Evolutionary conservation across 2,329 filamentous ascomycete species (phyloP).

Genomic region (Neophaeococcomyces aloes): DNA sequence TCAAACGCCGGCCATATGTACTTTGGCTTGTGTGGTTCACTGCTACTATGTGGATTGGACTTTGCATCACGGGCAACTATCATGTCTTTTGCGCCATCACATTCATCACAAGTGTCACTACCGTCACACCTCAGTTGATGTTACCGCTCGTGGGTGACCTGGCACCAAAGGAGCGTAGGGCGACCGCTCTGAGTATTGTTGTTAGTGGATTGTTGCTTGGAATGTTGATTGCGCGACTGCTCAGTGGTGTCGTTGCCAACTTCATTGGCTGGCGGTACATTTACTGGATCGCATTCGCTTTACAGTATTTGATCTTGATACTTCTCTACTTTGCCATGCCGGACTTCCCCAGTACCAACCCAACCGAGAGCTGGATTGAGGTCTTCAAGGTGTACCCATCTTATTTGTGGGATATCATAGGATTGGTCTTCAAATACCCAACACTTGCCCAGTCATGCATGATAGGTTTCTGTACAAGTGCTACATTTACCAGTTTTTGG

Average conservation of each 20-base stretch:
- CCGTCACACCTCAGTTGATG: constrained; percentile 70
- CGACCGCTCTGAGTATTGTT: constrained; percentile 61
- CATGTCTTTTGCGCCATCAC: constrained; percentile 57
- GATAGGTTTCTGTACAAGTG: constrained; percentile 51
- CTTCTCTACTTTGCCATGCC: constrained; percentile 63
- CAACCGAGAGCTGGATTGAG: constrained; percentile 31
- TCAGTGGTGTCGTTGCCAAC: constrained; percentile 64
- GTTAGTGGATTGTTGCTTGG: constrained; percentile 66
- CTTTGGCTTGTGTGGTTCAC: constrained; percentile 58
- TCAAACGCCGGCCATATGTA: constrained; percentile 57
- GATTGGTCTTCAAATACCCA: constrained; percentile 55
- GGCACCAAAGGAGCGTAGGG: constrained; percentile 57
- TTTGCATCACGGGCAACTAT: constrained; percentile 59
- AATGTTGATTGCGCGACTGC: constrained; percentile 61
- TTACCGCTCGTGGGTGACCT: constrained; percentile 73
- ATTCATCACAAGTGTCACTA: constrained; percentile 63
- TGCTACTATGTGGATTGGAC: constrained; percentile 54
- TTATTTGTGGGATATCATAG: constrained; percentile 56
- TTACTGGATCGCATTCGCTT: constrained; percentile 65
- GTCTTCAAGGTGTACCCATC: constrained; percentile 13
- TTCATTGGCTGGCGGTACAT: constrained; percentile 65
- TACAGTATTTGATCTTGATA: constrained; percentile 57
- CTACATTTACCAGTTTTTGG: constrained; percentile 59
- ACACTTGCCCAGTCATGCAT: constrained; percentile 60
- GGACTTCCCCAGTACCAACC: constrained; percentile 68